A percentile compares a stretch with the other conserved stretches of the same genome.
Conservation (phyloP, 192 early-diverging fungal species). For the Backusella australiensis region DNA sequence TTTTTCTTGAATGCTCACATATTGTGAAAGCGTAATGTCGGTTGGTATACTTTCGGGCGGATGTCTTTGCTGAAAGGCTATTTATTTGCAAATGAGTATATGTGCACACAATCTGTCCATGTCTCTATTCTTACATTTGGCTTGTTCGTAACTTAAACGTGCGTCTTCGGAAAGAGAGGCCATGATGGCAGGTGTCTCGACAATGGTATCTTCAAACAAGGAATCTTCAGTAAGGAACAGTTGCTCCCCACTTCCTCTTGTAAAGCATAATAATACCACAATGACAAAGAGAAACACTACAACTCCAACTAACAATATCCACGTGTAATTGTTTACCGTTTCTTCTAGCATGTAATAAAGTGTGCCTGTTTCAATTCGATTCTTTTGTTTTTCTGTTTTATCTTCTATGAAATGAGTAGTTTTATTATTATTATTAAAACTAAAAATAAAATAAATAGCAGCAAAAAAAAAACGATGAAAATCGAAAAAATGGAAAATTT, state of each 20-base stretch:
- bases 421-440: neutral
- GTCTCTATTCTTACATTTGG: constrained; percentile 23
- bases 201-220: constrained; percentile 18
- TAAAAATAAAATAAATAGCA: neutral
- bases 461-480: neutral
- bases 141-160: constrained; percentile 40
- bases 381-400: neutral
- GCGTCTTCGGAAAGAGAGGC: constrained; percentile 39
- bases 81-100: too few relatives aligned
- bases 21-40: constrained; percentile 70
- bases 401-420: neutral
- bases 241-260: constrained; percentile 3
- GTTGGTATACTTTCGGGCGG: constrained; percentile 74
- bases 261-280: constrained; percentile 26
- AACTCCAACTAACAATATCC: constrained; percentile 26
- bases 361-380: neutral
- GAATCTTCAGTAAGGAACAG: constrained; percentile 15
- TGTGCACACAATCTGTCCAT: neutral
- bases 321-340: constrained; percentile 14
- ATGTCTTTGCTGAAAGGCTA: constrained; percentile 67
- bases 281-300: constrained; percentile 18
- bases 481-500: too few relatives aligned
- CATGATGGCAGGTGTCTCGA: constrained; percentile 28
- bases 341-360: neutral
- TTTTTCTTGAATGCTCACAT: constrained; percentile 70